Base-by-base conservation (phyloP, 495 filamentous ascomycete species). In the Talaromyces stipitatus region DNA sequence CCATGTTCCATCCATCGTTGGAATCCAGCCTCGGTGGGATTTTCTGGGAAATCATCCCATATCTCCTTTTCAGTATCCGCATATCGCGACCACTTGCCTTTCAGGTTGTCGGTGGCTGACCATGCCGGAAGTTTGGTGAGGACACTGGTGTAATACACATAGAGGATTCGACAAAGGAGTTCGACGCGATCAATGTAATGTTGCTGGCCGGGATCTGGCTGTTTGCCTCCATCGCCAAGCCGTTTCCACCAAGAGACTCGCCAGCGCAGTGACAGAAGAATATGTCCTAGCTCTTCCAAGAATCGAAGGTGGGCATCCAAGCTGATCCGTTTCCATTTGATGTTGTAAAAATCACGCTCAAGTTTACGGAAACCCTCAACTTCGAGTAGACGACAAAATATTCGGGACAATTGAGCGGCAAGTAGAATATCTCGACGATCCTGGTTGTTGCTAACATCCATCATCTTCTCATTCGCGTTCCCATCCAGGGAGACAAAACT, bases 91-190 rank as follows among this genome's bases (percentile, higher is more conserved):
- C 73, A 74, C 11, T 67, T 66, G 24, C 73, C 74, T 61, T 76
- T 76, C 30, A 73, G 71, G 4, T 69, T 66, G 46, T 75, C 70
- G 22, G 64, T 54, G 4, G 63, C 63, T 6, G 67, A 72, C 72
- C 75, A 76, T 0, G 76, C 72, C 0, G 71, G 71, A n/a, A 78
- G 63, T 61, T 78, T 79, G 4, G 73, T 75, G 50, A 72, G 56
- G 20, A 77, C 74, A 58, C 70, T 75, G 29, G 74, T 78, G 54
- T 78, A 79, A 57, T 78, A 79, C 18, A 77, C 74, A 61, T 79
- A 78, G 8, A 79, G 69, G 46, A 78, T 76, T 23, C 72, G 65
- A 63, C 74, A 75, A 16, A 79, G 73, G n/a, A 72, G 60, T 38
- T 73, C 74, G 23, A 76, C 74, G 12, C 75, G 70, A 36, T 78